These are phyloP conservation scores for Melampsora larici-populina DNA, from an alignment of 1,284 basidiomycete genomes.

Conservation along the genomic window DNA sequence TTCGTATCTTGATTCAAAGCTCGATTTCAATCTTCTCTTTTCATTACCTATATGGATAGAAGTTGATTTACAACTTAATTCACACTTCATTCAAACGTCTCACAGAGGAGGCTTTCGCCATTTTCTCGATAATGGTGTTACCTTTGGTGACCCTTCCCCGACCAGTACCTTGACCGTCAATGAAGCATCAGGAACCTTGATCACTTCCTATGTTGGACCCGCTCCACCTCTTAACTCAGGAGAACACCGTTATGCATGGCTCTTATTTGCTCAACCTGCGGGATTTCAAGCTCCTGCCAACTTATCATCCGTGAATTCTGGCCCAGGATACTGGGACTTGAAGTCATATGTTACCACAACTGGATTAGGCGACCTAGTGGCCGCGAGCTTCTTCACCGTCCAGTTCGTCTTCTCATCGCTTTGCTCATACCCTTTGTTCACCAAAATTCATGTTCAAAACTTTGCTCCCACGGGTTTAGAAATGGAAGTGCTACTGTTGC, in stretches of 20 bases:
- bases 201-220: conserved; percentile 25
- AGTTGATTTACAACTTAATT: not conserved
- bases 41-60: not conserved
- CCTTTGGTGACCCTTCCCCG: conserved; percentile 4
- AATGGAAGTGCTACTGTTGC: too few species aligned
- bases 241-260: conserved; percentile 31
- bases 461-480: too few species aligned
- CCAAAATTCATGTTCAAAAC: not conserved
- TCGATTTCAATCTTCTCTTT: not conserved
- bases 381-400: conserved; percentile 32
- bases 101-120: conserved; percentile 26
- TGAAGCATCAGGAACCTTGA: conserved; percentile 10
- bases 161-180: conserved; percentile 12
- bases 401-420: not conserved
- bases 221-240: conserved; percentile 21
- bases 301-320: not conserved
- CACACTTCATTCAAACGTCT: not conserved
- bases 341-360: conserved; percentile 17
- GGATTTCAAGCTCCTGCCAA: conserved; percentile 11
- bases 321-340: conserved; percentile 27
- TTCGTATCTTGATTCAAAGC: not conserved
- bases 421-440: not conserved
- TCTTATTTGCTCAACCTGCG: conserved; percentile 8
- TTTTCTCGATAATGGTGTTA: conserved; percentile 27
- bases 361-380: conserved; percentile 24